Base-by-base conservation (phyloP, 306 rosid species). In the Vicia villosa region DNA sequence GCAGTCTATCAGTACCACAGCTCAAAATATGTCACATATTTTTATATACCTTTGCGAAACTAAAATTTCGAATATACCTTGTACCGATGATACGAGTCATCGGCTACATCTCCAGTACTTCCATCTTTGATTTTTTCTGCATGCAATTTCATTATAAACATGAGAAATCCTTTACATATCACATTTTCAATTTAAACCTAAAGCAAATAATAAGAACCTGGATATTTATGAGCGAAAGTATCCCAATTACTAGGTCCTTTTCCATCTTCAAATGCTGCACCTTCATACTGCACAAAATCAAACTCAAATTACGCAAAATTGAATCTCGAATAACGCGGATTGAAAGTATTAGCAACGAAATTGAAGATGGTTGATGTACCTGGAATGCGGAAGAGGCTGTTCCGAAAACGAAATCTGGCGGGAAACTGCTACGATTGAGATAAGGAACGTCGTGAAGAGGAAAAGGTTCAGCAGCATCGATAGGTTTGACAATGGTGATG, bases 71-170 rank as follows among this genome's bases (percentile, higher is more conserved):
- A 68, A 40, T 59, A 24, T 66, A 87, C 82, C 86, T 76, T 72
- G 15, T 86, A 86, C 4, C 64, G 86, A 66, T 81, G 80, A 37
- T 86, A 86, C 6, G 68, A 52, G 67, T 86, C 84, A 5, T 72
- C 60, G 0, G 87, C 81, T 11, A 80, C 38, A 56, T 81, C 87
- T 51, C 79, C 87, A 28, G 74, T 83, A 40, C 80, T 68, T 45
- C 81, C 38, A 46, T 85, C 84, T 8, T 7, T 10, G 10, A 87
- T 87, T 66, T 32, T 85, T 5, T 83, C 92, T 89, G 75, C 81
- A 79, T 4, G 7, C 12, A 55, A 73, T 59, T 28, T 60, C 64
- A 47, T 72, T 50, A 50, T 49, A 72, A 66, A 28, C 61, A 49
- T 60, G 71, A n/a, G 21, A 12, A 60, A 79, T 50, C 24, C 14